These are phyloP conservation scores for Exophiala dermatitidis DNA, from an alignment of 2,329 filamentous ascomycete genomes.

Conservation along the genomic window DNA sequence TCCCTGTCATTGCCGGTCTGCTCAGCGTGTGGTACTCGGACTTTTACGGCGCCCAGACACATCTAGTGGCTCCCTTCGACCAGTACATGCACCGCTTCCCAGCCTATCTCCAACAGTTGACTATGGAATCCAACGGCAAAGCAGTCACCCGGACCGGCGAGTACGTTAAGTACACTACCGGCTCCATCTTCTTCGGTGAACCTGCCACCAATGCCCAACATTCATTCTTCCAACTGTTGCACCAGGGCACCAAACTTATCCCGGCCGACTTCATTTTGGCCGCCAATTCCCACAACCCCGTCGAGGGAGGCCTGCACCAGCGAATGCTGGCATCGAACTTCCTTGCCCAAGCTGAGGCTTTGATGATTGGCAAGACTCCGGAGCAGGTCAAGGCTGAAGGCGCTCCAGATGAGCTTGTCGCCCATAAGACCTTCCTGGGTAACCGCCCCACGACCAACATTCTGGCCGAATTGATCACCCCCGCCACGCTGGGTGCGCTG, in stretches of 20 bases:
- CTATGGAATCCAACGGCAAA: slow-evolving; percentile 99
- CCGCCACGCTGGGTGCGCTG: slow-evolving; percentile 82
- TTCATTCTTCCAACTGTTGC: slow-evolving; percentile 99
- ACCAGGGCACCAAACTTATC: slow-evolving; percentile 98
- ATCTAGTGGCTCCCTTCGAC: slow-evolving; percentile 95
- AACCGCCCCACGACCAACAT: slow-evolving; percentile 97
- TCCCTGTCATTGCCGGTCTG: slow-evolving; percentile 83
- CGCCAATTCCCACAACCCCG: slow-evolving; percentile 92
- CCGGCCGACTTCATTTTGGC: slow-evolving; percentile 97
- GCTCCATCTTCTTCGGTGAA: slow-evolving; percentile 92
- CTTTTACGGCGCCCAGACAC: slow-evolving; percentile 97
- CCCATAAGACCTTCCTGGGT: slow-evolving; percentile 99
- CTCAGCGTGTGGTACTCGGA: slow-evolving; percentile 98
- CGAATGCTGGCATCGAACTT: slow-evolving; percentile 51
- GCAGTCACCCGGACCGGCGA: slow-evolving; percentile 80
- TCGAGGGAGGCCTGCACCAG: slow-evolving; percentile 87
- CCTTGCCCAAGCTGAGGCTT: slow-evolving; percentile 44
- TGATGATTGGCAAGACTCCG: slow-evolving; percentile 49
- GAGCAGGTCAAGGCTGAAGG: slow-evolving; percentile 44
- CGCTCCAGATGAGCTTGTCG: slow-evolving; percentile 54
- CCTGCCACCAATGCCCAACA: slow-evolving; percentile 98
- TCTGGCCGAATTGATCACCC: slow-evolving; percentile 86
- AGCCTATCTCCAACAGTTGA: slow-evolving; percentile 96
- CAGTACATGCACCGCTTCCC: slow-evolving; percentile 99
- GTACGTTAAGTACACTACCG: slow-evolving; percentile 95